Evolutionary conservation across 2,329 filamentous ascomycete genomes (phyloP).

Genomic region (Fusarium sp.): DNA sequence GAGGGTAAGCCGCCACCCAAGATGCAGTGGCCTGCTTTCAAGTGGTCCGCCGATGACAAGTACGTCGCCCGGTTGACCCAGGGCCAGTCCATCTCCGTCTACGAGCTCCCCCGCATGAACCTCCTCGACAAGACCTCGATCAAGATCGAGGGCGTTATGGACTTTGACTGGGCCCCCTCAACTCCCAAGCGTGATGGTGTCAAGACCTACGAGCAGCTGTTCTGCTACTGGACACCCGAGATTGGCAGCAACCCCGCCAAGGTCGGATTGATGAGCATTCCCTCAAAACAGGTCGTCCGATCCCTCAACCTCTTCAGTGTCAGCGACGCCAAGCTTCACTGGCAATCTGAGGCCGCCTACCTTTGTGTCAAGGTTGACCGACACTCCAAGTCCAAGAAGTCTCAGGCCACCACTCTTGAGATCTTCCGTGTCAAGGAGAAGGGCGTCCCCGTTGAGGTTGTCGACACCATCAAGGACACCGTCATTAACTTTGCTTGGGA

Average conservation of each 20-base stretch:
- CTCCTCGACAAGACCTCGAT: conserved; percentile 90
- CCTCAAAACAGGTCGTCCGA: conserved; percentile 92
- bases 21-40: conserved; percentile 98
- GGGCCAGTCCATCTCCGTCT: conserved; percentile 89
- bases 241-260: conserved; percentile 98
- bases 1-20: conserved; percentile 80
- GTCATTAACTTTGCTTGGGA: conserved; percentile 99
- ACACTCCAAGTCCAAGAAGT: conserved; percentile 99
- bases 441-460: conserved; percentile 97
- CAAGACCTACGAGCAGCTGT: conserved; percentile 93
- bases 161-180: conserved; percentile 97
- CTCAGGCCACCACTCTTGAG: conserved; percentile 94
- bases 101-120: conserved; percentile 90
- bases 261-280: conserved; percentile 95
- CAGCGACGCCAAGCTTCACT: conserved; percentile 96
- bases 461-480: conserved; percentile 97
- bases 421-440: conserved; percentile 99
- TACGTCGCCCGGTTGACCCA: conserved; percentile 94
- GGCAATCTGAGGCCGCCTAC: conserved; percentile 95
- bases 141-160: conserved; percentile 96
- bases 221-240: conserved; percentile 99
- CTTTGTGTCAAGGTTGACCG: conserved; percentile 98
- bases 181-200: conserved; percentile 84
- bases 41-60: conserved; percentile 98
- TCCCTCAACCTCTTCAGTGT: conserved; percentile 98